phyloP scores from a whole-genome alignment of 1,284 basidiomycete species.

The Caloboletus firmus region DNA sequence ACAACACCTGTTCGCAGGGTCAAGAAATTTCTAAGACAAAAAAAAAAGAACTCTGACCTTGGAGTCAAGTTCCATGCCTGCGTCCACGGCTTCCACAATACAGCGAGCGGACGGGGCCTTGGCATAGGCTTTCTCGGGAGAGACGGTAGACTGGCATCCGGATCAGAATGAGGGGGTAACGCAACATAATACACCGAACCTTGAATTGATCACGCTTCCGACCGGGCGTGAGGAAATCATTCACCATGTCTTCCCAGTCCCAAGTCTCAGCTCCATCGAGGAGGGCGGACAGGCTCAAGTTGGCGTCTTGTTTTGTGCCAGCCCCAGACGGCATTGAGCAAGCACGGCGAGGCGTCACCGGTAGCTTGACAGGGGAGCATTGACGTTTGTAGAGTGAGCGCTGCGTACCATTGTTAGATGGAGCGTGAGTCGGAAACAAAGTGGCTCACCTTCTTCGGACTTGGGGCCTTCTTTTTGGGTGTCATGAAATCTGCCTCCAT shows the following conservation, averaged over 20 bases:
- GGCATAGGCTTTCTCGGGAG: conserved; percentile 25
- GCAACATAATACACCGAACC: conserved; percentile 7
- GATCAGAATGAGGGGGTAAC: not conserved
- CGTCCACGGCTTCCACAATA: conserved; percentile 46
- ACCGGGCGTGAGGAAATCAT: conserved; percentile 40
- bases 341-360: conserved; percentile 7
- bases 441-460: conserved; percentile 20
- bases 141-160: conserved; percentile 15
- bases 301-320: not conserved
- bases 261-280: conserved; percentile 48
- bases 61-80: conserved; percentile 23
- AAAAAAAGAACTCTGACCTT: conserved; percentile 3
- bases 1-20: conserved; percentile 40
- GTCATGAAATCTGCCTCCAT: conserved; percentile 39
- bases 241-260: conserved; percentile 53
- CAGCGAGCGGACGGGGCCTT: conserved; percentile 50
- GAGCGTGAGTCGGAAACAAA: not conserved
- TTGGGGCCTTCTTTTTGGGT: conserved; percentile 37
- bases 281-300: conserved; percentile 36
- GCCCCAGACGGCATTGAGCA: conserved; percentile 9
- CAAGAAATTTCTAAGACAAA: conserved; percentile 1
- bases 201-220: conserved; percentile 28
- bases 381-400: conserved; percentile 17
- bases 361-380: conserved; percentile 24
- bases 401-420: conserved; percentile 2